These are phyloP conservation scores for Tuber borchii DNA, from an alignment of 495 filamentous ascomycete genomes.

Conservation along the genomic window DNA sequence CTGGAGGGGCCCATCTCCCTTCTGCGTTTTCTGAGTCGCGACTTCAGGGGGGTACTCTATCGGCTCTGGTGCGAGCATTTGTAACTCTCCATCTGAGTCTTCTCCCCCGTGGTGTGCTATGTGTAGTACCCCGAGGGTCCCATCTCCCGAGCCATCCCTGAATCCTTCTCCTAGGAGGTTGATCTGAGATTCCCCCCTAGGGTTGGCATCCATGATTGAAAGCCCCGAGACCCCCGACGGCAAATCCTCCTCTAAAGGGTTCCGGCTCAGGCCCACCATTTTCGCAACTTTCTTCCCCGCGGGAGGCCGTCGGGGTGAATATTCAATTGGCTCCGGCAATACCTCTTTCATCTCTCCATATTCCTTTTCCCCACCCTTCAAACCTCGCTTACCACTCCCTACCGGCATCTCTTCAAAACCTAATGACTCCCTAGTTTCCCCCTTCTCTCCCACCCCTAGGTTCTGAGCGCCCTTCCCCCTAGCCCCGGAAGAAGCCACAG, in stretches of 20 bases:
- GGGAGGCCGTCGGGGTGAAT: background rate
- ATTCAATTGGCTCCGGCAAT: background rate
- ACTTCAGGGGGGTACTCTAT: background rate
- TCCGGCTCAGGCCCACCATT: background rate
- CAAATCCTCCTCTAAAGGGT: background rate
- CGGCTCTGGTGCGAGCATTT: background rate
- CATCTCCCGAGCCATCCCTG: background rate
- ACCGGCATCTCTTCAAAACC: background rate
- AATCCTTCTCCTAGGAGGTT: conserved; percentile 27
- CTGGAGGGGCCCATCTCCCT: background rate
- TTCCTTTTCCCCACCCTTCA: background rate
- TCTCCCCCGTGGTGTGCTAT: background rate
- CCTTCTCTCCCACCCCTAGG: background rate
- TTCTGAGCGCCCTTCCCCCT: background rate
- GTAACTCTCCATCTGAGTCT: background rate
- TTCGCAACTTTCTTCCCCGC: background rate
- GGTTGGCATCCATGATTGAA: background rate
- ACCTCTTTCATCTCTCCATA: background rate
- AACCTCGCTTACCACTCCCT: background rate
- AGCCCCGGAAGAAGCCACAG: too few relatives aligned
- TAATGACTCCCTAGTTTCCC: background rate
- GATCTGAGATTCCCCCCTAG: conserved; percentile 45
- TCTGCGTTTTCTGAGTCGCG: too few relatives aligned
- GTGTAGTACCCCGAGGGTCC: background rate
- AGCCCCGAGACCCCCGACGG: background rate